Percentiles rank a stretch among this genome's conserved stretches.
Conservation (phyloP, 2,329 filamentous ascomycete genomes). For the Westerdykella aurantiaca region DNA sequence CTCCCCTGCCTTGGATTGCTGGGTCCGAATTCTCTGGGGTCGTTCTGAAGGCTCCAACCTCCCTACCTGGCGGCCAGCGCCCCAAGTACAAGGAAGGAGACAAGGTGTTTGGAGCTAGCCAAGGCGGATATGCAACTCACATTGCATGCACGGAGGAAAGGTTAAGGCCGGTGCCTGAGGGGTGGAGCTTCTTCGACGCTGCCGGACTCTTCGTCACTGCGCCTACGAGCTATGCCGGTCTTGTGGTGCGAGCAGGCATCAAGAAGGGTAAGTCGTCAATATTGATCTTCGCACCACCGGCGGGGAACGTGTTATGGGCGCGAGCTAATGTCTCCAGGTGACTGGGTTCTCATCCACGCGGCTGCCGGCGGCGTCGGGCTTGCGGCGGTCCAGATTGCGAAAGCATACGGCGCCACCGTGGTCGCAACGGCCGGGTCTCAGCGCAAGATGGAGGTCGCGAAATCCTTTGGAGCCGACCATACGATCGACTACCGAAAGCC, state of each 20-base stretch:
- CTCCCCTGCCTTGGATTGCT: constrained; percentile 79
- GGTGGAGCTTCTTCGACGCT: constrained; percentile 79
- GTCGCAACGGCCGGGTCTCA: constrained; percentile 81
- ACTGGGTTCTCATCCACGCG: constrained; percentile 85
- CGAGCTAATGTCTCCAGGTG: constrained; percentile 46
- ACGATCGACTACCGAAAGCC: constrained; percentile 67
- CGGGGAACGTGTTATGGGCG: neutral
- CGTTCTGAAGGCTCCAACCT: constrained; percentile 60
- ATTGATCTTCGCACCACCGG: neutral
- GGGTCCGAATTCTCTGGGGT: constrained; percentile 83
- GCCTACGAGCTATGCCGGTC: constrained; percentile 78
- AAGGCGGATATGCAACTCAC: constrained; percentile 80
- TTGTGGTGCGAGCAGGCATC: constrained; percentile 72
- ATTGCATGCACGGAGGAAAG: constrained; percentile 60
- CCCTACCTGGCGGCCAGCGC: constrained; percentile 36
- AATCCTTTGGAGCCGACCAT: constrained; percentile 77
- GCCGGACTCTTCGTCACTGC: constrained; percentile 89
- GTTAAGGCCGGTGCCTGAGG: constrained; percentile 67
- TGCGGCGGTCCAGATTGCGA: constrained; percentile 88
- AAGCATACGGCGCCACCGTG: constrained; percentile 86
- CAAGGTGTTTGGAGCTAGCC: constrained; percentile 77
- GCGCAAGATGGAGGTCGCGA: constrained; percentile 74
- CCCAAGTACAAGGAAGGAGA: constrained; percentile 70
- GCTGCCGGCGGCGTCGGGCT: constrained; percentile 88
- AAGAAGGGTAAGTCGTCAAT: constrained; percentile 45